Base-by-base conservation (phyloP, 805 yeast species). In the Metschnikowia rubicola region DNA sequence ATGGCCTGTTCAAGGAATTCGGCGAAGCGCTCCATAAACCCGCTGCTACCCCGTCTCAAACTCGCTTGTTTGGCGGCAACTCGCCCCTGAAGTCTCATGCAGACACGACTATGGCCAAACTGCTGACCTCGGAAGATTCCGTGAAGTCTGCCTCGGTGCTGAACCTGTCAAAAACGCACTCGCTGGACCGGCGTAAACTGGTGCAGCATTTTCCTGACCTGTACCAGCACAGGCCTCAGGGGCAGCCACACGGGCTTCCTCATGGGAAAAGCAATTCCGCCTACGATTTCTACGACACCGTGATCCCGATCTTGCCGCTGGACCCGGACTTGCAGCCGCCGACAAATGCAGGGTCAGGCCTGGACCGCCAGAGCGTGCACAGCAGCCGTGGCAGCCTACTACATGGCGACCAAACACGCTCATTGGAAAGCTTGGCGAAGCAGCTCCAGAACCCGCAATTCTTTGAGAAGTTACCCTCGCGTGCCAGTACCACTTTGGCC, bases 251-350 rank as follows among this genome's bases (percentile, higher is more conserved):
- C 10, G 19, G 28, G 7, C 17, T 26, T 8, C 11, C 44, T 9
- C 45, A 39, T 36, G 52, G 53, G n/a, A 55, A 53, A 21, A 49
- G 62, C 13, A 55, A 59, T n/a, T 57, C 65, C 10, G 56, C 71
- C 26, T 72, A 70, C 55, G 75, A 71, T 47, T 71, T 71, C 51
- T 73, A 73, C 60, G 74, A 73, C 41, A 47, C 70, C 8, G 61
- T 72, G 48, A 71, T 73, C 45, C 77, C 77, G 3, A 61, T 71
- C 8, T 47, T 71, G 41, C 68, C 67, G 12, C 13, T 39, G n/a
- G 43, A 43, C 7, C 32, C 37, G 9, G 17, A 37, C 6, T 50
- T 41, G 38, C 57, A 54, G 10, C 57, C 52, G n/a, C 30, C 39
- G 9, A 21, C 47, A 1, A 21, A 43, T 19, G 37, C 29, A 4